Conservation (phyloP, 1,139 yeast species). For the Debaryomycetaceae sp. region DNA sequence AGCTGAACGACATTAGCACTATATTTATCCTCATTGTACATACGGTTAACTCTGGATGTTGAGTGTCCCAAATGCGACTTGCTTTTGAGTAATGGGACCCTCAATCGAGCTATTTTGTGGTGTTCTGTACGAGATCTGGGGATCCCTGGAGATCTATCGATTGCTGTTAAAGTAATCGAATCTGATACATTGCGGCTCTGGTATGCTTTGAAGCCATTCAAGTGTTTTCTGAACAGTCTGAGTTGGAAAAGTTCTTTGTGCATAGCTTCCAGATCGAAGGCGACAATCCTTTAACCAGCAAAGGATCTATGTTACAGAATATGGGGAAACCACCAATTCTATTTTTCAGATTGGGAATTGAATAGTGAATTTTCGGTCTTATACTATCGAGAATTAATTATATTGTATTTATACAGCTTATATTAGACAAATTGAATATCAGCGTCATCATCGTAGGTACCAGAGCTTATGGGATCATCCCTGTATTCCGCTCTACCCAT, state of each 20-base stretch:
- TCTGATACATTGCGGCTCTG: constrained; percentile 14
- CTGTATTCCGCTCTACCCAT: constrained; percentile 10
- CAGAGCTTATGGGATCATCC: constrained; percentile 13
- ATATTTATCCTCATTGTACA: constrained; percentile 78
- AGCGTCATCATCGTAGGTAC: constrained; percentile 7
- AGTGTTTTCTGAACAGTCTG: not conserved
- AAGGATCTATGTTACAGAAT: not conserved
- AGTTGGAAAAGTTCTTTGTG: not conserved
- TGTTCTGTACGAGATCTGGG: constrained; percentile 10
- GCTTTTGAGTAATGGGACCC: constrained; percentile 58
- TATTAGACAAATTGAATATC: not conserved
- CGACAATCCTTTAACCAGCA: not conserved
- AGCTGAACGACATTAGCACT: constrained; percentile 55
- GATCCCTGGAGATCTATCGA: constrained; percentile 14
- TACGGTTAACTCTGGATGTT: constrained; percentile 70
- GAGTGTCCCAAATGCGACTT: constrained; percentile 82
- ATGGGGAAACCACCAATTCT: not conserved
- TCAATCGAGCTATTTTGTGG: constrained; percentile 24
- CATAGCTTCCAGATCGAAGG: not conserved
- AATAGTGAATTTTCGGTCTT: too few relatives aligned
- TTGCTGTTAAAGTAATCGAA: constrained; percentile 26
- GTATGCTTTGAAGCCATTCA: not conserved
- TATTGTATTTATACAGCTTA: not conserved
- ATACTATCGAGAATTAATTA: too few relatives aligned
- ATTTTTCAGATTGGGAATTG: too few relatives aligned